Evolutionary conservation across 164 flowering plant species (phyloP).

Genomic region (Sedum album): DNA sequence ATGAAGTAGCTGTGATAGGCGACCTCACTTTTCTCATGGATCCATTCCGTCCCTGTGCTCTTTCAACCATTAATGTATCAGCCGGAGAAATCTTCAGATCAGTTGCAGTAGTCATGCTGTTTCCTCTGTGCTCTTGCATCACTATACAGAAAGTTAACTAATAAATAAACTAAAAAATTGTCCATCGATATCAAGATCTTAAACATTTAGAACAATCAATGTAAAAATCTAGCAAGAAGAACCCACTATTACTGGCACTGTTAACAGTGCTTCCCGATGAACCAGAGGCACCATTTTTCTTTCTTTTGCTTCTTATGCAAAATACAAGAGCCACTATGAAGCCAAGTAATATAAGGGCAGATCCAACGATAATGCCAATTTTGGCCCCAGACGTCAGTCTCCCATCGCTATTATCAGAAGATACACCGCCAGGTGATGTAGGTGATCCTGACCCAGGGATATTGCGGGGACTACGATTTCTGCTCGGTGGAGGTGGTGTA

Average conservation of each 20-base stretch:
- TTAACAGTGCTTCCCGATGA: conserved; percentile 31
- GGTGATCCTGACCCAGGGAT: conserved; percentile 28
- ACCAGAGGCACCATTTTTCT: conserved; percentile 31
- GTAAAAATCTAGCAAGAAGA: not conserved
- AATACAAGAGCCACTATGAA: conserved; percentile 40
- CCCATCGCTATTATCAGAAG: conserved; percentile 14
- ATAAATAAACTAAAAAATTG: not conserved
- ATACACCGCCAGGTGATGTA: conserved; percentile 21
- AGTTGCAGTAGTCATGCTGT: conserved; percentile 31
- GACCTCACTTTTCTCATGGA: conserved; percentile 52
- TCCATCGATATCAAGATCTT: conserved; percentile 9
- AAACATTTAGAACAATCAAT: not conserved
- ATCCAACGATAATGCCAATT: conserved; percentile 57
- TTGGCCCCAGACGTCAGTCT: conserved; percentile 43
- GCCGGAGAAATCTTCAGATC: conserved; percentile 68
- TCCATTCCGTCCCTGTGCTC: conserved; percentile 44
- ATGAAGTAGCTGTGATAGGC: conserved; percentile 74
- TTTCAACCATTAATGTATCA: conserved; percentile 48
- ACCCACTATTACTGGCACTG: not conserved
- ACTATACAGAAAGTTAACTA: not conserved
- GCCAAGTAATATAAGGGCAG: conserved; percentile 26
- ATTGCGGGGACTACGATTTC: conserved; percentile 31
- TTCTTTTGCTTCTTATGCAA: conserved; percentile 41
- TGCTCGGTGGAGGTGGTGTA: conserved; percentile 62
- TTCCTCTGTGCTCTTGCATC: conserved; percentile 55